Percentiles rank a stretch among this genome's conserved stretches.
Conservation (phyloP, 176 grass and related monocot genomes). For the Triticum timopheevii region DNA sequence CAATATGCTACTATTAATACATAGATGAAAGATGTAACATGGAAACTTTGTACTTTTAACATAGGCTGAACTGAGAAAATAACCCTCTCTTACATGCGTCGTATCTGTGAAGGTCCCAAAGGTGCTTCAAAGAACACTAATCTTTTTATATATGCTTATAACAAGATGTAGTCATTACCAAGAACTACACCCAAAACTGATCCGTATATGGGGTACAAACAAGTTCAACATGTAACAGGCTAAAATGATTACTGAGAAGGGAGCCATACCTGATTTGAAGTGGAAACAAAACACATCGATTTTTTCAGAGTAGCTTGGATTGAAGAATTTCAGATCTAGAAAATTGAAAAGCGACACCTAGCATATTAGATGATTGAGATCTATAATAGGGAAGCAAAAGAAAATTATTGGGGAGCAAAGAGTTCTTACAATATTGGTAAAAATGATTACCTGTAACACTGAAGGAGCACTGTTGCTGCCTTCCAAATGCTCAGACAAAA, state of each 20-base stretch:
- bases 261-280: conserved; percentile 40
- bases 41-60: neutral
- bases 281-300: conserved; percentile 20
- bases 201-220: neutral
- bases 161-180: neutral
- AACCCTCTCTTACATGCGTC: neutral
- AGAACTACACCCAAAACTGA: conserved; percentile 4
- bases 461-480: conserved; percentile 32
- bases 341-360: conserved; percentile 14
- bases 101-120: neutral
- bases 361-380: conserved; percentile 27
- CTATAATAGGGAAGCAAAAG: neutral
- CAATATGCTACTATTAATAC: neutral
- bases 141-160: neutral
- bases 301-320: conserved; percentile 23
- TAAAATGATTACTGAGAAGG: neutral
- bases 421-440: conserved; percentile 16
- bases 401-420: neutral
- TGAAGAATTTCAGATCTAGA: conserved; percentile 21
- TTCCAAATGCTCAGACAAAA: conserved; percentile 33
- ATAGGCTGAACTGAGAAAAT: neutral
- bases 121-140: conserved; percentile 2
- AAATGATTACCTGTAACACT: conserved; percentile 52
- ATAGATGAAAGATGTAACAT: neutral
- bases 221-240: neutral